Conservation (phyloP, 169 alveolate genomes). For the Plasmodium adleri region DNA sequence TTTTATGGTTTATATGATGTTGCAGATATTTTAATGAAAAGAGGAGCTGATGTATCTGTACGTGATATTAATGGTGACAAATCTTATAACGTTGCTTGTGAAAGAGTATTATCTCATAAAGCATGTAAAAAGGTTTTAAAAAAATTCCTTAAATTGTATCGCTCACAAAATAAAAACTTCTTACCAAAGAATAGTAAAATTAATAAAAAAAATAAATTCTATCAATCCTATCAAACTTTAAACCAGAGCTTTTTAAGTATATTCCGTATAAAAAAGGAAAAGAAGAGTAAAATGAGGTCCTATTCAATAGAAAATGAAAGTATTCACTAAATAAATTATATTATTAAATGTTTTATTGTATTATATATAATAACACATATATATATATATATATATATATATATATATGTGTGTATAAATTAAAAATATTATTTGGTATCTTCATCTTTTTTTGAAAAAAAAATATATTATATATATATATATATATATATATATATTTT, state of each 20-base stretch:
- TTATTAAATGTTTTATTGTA: background rate
- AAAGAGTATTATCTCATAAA: conserved; percentile 65
- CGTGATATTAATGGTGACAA: conserved; percentile 75
- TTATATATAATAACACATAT: background rate
- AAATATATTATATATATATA: background rate
- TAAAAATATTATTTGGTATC: too few relatives aligned
- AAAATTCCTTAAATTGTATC: conserved; percentile 63
- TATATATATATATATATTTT: conserved; percentile 3
- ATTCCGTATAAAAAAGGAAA: conserved; percentile 56
- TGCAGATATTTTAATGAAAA: conserved; percentile 73
- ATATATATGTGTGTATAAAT: background rate
- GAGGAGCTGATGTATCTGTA: conserved; percentile 76
- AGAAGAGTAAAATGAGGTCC: conserved; percentile 16
- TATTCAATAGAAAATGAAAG: conserved; percentile 25
- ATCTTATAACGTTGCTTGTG: conserved; percentile 77
- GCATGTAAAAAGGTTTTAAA: conserved; percentile 72
- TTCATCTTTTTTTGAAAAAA: background rate
- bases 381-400: background rate
- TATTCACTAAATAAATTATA: background rate
- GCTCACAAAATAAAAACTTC: conserved; percentile 73
- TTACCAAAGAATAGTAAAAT: conserved; percentile 58
- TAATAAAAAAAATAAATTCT: conserved; percentile 62
- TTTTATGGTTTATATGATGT: conserved; percentile 69
- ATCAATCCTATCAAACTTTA: conserved; percentile 64
- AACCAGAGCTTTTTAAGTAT: conserved; percentile 70